phyloP scores from a whole-genome alignment of 345 rosid genomes.

The Melaleuca quinquenervia region DNA sequence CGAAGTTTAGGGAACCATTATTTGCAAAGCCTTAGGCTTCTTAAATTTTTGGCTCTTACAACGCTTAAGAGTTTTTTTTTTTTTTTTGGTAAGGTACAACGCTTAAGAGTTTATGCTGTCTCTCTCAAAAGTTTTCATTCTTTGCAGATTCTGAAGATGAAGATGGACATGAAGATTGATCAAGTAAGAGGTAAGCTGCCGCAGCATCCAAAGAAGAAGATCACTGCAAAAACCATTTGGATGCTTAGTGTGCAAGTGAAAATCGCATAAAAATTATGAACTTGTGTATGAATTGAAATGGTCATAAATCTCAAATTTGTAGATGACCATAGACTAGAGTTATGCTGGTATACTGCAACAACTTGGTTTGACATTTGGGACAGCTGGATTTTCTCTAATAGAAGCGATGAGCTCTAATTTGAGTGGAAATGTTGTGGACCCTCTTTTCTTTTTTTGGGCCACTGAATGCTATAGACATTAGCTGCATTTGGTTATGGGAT shows the following conservation, averaged over 20 bases:
- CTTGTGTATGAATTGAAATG: not conserved
- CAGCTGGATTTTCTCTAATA: not conserved
- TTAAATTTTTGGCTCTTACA: not conserved
- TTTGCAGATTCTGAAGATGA: conserved; percentile 82
- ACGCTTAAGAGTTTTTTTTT: not conserved
- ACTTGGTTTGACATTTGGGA: not conserved
- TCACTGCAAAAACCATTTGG: not conserved
- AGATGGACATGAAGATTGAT: conserved; percentile 67
- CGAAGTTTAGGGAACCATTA: not conserved
- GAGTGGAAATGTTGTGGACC: not conserved
- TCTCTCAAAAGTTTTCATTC: not conserved
- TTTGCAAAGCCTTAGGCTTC: not conserved
- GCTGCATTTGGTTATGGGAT: not conserved
- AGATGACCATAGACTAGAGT: not conserved
- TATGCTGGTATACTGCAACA: not conserved
- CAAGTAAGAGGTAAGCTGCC: not conserved
- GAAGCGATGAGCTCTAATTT: not conserved
- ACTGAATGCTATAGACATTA: not conserved
- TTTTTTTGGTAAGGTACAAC: no score
- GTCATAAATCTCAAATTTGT: not conserved
- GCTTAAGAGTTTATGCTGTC: not conserved
- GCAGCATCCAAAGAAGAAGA: not conserved
- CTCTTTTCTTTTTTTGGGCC: not conserved
- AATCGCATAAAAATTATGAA: not conserved
- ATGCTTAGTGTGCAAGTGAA: not conserved